phyloP scores from a whole-genome alignment of 176 grass and related monocot species.

The Secale cereale region DNA sequence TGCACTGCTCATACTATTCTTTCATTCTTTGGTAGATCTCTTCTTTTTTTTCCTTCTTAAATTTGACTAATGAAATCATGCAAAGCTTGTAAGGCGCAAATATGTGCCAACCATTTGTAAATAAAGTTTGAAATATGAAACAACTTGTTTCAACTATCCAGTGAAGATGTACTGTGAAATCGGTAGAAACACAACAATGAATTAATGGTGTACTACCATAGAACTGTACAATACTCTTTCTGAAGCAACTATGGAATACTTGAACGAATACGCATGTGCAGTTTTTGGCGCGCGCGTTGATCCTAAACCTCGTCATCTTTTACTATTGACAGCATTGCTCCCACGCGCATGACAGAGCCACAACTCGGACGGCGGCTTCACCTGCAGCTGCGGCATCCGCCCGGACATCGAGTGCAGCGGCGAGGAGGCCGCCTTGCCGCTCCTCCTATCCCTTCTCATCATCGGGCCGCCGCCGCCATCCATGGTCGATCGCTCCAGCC shows the following conservation, averaged over 20 bases:
- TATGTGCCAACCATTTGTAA: background rate
- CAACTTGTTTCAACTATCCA: too few species aligned
- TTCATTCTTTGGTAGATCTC: conserved; percentile 31
- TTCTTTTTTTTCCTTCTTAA: background rate
- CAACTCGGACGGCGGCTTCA: conserved; percentile 54
- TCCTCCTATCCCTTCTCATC: conserved; percentile 27
- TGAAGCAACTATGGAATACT: background rate
- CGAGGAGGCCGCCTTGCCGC: conserved; percentile 20
- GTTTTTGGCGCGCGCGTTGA: too few species aligned
- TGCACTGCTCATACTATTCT: conserved; percentile 1
- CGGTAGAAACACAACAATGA: background rate
- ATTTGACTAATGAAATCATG: background rate
- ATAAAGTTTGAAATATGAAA: background rate
- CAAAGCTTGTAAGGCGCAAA: conserved; percentile 1
- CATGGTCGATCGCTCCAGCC: conserved; percentile 29
- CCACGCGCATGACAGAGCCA: conserved; percentile 38
- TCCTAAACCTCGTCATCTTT: conserved; percentile 44
- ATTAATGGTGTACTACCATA: too few species aligned
- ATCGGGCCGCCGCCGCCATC: conserved; percentile 11
- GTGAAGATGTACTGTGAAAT: background rate
- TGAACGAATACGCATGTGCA: background rate
- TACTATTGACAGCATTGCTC: conserved; percentile 21
- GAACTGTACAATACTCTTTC: too few species aligned
- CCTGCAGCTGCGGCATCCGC: conserved; percentile 53
- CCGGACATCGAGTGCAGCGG: background rate